These are phyloP conservation scores for Aspergillus candidus DNA, from an alignment of 2,329 filamentous ascomycete species.

Conservation along the genomic window DNA sequence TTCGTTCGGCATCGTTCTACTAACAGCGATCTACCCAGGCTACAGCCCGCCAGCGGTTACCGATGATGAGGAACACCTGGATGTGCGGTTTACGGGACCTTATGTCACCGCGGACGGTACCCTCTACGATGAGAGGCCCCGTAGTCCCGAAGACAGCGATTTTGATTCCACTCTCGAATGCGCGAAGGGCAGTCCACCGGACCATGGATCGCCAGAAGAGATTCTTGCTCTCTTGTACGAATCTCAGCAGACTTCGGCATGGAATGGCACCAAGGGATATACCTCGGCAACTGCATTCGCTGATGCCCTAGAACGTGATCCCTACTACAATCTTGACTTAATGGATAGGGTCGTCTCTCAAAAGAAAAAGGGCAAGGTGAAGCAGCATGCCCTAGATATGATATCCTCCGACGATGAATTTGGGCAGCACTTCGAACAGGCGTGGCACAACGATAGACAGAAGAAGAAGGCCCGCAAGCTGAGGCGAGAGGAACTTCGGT, in stretches of 20 bases:
- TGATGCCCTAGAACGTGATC: slow-evolving; percentile 53
- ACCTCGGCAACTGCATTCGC: slow-evolving; percentile 52
- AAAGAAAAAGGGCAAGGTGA: slow-evolving; percentile 58
- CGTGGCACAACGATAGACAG: slow-evolving; percentile 62
- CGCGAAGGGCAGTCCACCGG: not conserved
- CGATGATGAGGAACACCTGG: too few species aligned
- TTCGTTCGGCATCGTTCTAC: too few species aligned
- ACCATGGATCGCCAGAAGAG: too few species aligned
- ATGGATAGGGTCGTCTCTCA: slow-evolving; percentile 73
- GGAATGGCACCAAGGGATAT: not conserved
- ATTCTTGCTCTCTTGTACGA: too few species aligned
- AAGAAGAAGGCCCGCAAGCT: slow-evolving; percentile 67
- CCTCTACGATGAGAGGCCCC: too few species aligned
- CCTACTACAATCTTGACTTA: slow-evolving; percentile 68
- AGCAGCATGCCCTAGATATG: slow-evolving; percentile 49
- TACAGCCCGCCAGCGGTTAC: too few species aligned
- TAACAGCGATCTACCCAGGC: too few species aligned
- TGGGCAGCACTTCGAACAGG: slow-evolving; percentile 51
- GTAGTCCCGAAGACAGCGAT: not conserved
- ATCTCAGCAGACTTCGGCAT: too few species aligned
- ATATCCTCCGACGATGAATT: slow-evolving; percentile 63
- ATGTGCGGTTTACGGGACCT: too few species aligned
- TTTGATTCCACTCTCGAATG: not conserved
- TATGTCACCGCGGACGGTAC: too few species aligned
- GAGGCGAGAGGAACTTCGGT: slow-evolving; percentile 62